Evolutionary conservation across 2,329 filamentous ascomycete species (phyloP).

Genomic region (Metarhizium album): DNA sequence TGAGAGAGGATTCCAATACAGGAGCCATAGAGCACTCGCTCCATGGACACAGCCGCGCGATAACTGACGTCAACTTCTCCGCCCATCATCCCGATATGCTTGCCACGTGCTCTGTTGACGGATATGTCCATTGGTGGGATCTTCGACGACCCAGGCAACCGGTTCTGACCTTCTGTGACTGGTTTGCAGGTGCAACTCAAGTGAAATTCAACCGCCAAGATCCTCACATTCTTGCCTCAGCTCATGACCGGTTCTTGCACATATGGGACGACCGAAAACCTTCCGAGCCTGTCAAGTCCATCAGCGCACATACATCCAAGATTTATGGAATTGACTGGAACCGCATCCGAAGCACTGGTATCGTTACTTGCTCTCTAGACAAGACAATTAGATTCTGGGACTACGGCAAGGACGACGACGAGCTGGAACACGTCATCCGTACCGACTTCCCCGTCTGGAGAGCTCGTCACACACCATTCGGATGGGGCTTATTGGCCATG

Average conservation of each 20-base stretch:
- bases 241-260: constrained; percentile 76
- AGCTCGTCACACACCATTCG: constrained; percentile 84
- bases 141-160: constrained; percentile 63
- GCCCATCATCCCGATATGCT: constrained; percentile 84
- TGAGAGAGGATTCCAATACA: constrained; percentile 59
- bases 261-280: constrained; percentile 85
- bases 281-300: constrained; percentile 67
- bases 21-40: constrained; percentile 77
- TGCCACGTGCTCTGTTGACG: constrained; percentile 85
- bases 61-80: constrained; percentile 94
- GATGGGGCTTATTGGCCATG: constrained; percentile 78
- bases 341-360: constrained; percentile 56
- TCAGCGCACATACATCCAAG: constrained; percentile 81
- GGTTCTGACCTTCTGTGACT: constrained; percentile 76
- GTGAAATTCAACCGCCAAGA: constrained; percentile 91
- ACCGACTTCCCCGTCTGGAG: constrained; percentile 86
- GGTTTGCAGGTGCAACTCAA: constrained; percentile 87
- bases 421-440: constrained; percentile 66
- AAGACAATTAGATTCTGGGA: constrained; percentile 94
- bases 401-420: constrained; percentile 49
- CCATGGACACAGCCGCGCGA: constrained; percentile 72
- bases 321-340: constrained; percentile 97
- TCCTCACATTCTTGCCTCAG: constrained; percentile 77
- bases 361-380: constrained; percentile 84
- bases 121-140: constrained; percentile 90